phyloP scores from a whole-genome alignment of 768 basidiomycete species.

The Boletellus emodensis region DNA sequence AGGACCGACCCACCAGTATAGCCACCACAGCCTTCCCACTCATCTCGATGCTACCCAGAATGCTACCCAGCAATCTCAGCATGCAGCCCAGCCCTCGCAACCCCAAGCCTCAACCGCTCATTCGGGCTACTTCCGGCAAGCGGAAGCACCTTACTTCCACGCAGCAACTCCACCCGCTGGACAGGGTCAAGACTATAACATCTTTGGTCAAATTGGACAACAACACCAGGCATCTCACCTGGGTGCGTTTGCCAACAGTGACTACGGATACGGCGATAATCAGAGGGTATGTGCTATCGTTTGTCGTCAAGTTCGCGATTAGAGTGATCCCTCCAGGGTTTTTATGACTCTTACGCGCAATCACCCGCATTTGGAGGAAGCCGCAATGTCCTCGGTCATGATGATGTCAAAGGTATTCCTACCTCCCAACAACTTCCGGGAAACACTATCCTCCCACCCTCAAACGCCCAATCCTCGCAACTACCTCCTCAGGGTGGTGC shows the following conservation, averaged over 20 bases:
- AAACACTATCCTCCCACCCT: conserved; percentile 47
- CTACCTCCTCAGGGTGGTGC: conserved; percentile 43
- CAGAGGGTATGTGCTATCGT: conserved; percentile 49
- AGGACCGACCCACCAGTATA: conserved; percentile 43
- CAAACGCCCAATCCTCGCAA: conserved; percentile 52
- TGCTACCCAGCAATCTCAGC: conserved; percentile 39
- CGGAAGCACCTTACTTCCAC: conserved; percentile 72
- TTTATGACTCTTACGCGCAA: conserved; percentile 73
- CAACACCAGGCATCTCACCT: conserved; percentile 52
- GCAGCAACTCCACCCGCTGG: conserved; percentile 69
- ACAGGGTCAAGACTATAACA: conserved; percentile 57
- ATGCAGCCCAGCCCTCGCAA: conserved; percentile 34
- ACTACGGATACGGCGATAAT: conserved; percentile 67
- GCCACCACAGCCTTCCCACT: conserved; percentile 58
- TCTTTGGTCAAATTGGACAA: conserved; percentile 61
- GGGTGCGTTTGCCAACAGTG: conserved; percentile 54
- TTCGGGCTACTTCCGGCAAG: conserved; percentile 63
- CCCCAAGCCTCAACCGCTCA: conserved; percentile 58
- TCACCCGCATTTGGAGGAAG: conserved; percentile 56
- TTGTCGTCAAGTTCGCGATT: conserved; percentile 4
- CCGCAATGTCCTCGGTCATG: conserved; percentile 64
- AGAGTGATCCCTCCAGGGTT: conserved; percentile 44
- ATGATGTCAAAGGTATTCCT: conserved; percentile 71
- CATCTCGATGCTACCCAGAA: conserved; percentile 61
- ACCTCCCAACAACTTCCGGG: conserved; percentile 55